Base-by-base conservation (phyloP, 306 rosid genomes). In the Trifolium dubium region DNA sequence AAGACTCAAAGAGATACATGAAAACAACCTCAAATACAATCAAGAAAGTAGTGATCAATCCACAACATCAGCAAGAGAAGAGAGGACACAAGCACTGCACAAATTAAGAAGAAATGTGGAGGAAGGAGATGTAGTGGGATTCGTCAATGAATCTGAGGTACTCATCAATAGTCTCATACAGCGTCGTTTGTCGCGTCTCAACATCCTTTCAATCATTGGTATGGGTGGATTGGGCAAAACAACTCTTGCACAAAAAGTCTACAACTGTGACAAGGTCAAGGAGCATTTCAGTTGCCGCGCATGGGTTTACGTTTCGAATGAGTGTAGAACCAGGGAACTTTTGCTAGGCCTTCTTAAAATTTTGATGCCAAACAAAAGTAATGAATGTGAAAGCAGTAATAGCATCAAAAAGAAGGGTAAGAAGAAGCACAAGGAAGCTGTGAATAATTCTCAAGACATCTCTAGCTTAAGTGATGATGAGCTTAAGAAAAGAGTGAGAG, bases 151-250 rank as follows among this genome's bases (percentile, higher is more conserved):
- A 18, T 64, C 69, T 10, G 69, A 18, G 10, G 17, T 3, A 17
- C 3, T 64, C 32, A 64, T 64, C 34, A 39, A 18, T 11, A 19
- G 32, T 10, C 69, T 64, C 34, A 1, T 64, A 17, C 10, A 3
- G 2, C 34, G 15, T 10, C 34, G 2, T 64, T 40, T 17, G 0
- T 4, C 0, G 9, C 10, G 31, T 30, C 65, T 60, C 34, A 64
- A 19, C 3, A 17, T 40, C 11, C 34, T 64, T 64, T 40, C 69
- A 18, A 64, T 64, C 9, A 64, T 64, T 64, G 69, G 69, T 39
- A 64, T 64, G 69, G 69, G 69, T 64, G 69, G 69, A 64, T 39
- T 64, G 69, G 69, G 69, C 0, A 64, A 64, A 19, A 64, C 69
- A 3, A 64, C 69, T 2, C 69, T 64, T 23, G 69, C 69, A 39